These are phyloP conservation scores for Inosperma sp. DNA, from an alignment of 768 basidiomycete species.

Conservation along the genomic window DNA sequence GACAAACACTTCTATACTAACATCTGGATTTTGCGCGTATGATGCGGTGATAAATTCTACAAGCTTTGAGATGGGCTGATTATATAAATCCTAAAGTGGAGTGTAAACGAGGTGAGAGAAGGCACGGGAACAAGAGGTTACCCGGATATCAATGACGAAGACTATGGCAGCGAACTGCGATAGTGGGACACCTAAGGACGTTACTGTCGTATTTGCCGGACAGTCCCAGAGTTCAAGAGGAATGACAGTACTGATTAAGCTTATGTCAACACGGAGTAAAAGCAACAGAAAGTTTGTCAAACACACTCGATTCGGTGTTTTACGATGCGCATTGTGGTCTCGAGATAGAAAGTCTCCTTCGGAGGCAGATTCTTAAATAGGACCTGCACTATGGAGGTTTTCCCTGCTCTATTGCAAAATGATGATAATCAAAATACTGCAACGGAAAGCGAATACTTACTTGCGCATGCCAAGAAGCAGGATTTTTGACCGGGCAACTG, in stretches of 20 bases:
- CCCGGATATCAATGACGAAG: conserved; percentile 94
- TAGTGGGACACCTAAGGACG: conserved; percentile 70
- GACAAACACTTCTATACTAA: conserved; percentile 87
- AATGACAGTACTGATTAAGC: conserved; percentile 67
- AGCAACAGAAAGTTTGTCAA: conserved; percentile 6
- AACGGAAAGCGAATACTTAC: conserved; percentile 26
- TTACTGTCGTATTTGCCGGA: conserved; percentile 78
- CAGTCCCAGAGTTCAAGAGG: conserved; percentile 96
- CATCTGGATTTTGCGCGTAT: conserved; percentile 66
- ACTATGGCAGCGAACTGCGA: conserved; percentile 80
- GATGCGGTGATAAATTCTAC: conserved; percentile 78
- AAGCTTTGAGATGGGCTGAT: conserved; percentile 76
- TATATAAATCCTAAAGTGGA: conserved; percentile 65
- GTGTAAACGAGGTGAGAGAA: background rate
- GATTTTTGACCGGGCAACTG: conserved; percentile 55
- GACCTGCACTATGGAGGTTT: conserved; percentile 86
- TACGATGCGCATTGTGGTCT: conserved; percentile 73
- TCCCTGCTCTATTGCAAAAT: conserved; percentile 63
- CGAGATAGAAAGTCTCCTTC: conserved; percentile 87
- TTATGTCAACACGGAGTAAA: conserved; percentile 9
- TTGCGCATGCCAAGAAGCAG: conserved; percentile 69
- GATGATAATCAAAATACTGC: conserved; percentile 1
- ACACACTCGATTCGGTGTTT: conserved; percentile 78
- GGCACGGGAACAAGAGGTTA: conserved; percentile 32
- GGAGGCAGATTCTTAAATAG: conserved; percentile 82